These are phyloP conservation scores for Trypanosoma vivax DNA, from an alignment of 208 protist species.

Conservation along the genomic window DNA sequence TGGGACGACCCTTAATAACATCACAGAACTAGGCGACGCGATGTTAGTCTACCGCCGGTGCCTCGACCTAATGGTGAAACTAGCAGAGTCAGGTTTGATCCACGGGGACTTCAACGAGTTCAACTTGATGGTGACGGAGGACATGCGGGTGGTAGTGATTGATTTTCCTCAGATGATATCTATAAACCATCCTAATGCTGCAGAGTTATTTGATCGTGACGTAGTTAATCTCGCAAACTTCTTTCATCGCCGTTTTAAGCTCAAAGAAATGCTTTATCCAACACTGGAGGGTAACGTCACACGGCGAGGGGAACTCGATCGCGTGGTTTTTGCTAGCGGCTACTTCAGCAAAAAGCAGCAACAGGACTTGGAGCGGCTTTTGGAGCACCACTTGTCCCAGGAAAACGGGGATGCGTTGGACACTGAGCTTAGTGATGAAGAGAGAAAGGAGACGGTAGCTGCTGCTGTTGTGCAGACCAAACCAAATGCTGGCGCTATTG, in stretches of 20 bases:
- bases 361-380: slow-evolving; percentile 62
- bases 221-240: slow-evolving; percentile 95
- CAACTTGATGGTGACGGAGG: slow-evolving; percentile 95
- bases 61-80: slow-evolving; percentile 90
- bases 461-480: slow-evolving; percentile 9
- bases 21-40: slow-evolving; percentile 85
- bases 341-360: slow-evolving; percentile 66
- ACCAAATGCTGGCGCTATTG: slow-evolving; percentile 1
- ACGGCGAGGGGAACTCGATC: slow-evolving; percentile 65
- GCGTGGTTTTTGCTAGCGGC: slow-evolving; percentile 75
- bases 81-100: slow-evolving; percentile 94
- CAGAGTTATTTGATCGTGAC: slow-evolving; percentile 96
- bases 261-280: slow-evolving; percentile 61
- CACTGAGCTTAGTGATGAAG: slow-evolving; percentile 6
- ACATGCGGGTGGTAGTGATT: slow-evolving; percentile 94
- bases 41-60: slow-evolving; percentile 83
- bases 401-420: slow-evolving; percentile 4
- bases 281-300: slow-evolving; percentile 73
- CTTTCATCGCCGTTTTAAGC: slow-evolving; percentile 90
- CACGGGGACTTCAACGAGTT: slow-evolving; percentile 99
- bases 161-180: slow-evolving; percentile 99
- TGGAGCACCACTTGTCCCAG: slow-evolving; percentile 35
- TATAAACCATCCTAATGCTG: slow-evolving; percentile 93
- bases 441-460: no score
- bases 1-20: slow-evolving; percentile 92